phyloP scores from a whole-genome alignment of 2,329 filamentous ascomycete species.

The Didymella exigua region DNA sequence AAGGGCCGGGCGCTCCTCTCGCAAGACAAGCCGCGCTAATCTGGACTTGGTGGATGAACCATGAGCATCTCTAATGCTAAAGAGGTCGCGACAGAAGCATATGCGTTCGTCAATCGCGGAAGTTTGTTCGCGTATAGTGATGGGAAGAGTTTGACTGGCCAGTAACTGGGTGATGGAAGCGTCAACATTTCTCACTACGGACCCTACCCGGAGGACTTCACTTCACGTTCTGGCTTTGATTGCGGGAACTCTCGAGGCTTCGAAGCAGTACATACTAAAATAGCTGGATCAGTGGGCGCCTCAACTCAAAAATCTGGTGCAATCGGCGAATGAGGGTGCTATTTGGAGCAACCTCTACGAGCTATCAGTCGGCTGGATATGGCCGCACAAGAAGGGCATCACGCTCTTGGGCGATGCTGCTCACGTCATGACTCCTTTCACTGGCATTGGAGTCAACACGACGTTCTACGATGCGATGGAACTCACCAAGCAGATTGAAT shows the following conservation, averaged over 20 bases:
- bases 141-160: constrained; percentile 32
- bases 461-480: constrained; percentile 46
- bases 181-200: constrained; percentile 37
- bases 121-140: constrained; percentile 40
- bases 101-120: constrained; percentile 45
- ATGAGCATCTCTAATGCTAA: constrained; percentile 38
- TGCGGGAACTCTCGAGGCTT: constrained; percentile 23
- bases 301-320: constrained; percentile 32
- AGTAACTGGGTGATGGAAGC: constrained; percentile 43
- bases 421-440: constrained; percentile 49
- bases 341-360: constrained; percentile 45
- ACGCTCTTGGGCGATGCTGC: constrained; percentile 52
- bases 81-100: constrained; percentile 33
- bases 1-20: constrained; percentile 45
- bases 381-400: constrained; percentile 45
- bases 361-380: constrained; percentile 48
- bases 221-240: constrained; percentile 26
- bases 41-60: constrained; percentile 44
- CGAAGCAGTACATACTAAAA: constrained; percentile 26
- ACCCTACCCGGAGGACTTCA: constrained; percentile 32
- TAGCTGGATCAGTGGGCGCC: constrained; percentile 42
- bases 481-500: constrained; percentile 43
- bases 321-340: constrained; percentile 26
- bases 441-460: constrained; percentile 48
- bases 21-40: constrained; percentile 42